Evolutionary conservation across 306 rosid genomes (phyloP).

Genomic region (Lagenaria siceraria): DNA sequence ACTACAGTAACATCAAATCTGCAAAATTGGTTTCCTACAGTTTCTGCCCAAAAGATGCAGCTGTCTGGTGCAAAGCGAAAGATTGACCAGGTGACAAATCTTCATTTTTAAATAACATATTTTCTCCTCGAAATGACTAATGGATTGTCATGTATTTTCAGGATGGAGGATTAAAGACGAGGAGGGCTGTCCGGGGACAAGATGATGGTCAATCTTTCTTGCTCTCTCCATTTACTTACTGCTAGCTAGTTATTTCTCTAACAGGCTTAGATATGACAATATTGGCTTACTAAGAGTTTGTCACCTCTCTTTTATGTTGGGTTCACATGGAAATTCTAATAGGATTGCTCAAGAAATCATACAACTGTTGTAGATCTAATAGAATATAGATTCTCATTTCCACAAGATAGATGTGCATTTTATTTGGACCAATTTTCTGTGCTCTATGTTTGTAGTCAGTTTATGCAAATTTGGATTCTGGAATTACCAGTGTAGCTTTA

Average conservation of each 20-base stretch:
- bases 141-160: neutral
- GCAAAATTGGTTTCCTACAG: slow-evolving; percentile 29
- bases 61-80: slow-evolving; percentile 45
- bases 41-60: slow-evolving; percentile 40
- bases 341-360: neutral
- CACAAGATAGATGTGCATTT: neutral
- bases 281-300: neutral
- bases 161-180: neutral
- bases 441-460: neutral
- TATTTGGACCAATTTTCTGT: neutral
- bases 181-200: neutral
- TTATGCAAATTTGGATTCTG: neutral
- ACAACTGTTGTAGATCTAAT: neutral
- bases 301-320: neutral
- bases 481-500: neutral
- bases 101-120: neutral
- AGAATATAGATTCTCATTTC: neutral
- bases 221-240: neutral
- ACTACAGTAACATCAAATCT: slow-evolving; percentile 9
- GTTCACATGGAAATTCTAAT: neutral
- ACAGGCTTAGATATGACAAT: neutral
- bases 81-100: slow-evolving; percentile 31
- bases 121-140: slow-evolving; percentile 6
- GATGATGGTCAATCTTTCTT: neutral
- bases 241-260: neutral